A percentile compares a stretch with the other conserved stretches of the same genome.
These are phyloP conservation scores for Leishmania major DNA, from an alignment of 208 protist species.

Conservation along the genomic window DNA sequence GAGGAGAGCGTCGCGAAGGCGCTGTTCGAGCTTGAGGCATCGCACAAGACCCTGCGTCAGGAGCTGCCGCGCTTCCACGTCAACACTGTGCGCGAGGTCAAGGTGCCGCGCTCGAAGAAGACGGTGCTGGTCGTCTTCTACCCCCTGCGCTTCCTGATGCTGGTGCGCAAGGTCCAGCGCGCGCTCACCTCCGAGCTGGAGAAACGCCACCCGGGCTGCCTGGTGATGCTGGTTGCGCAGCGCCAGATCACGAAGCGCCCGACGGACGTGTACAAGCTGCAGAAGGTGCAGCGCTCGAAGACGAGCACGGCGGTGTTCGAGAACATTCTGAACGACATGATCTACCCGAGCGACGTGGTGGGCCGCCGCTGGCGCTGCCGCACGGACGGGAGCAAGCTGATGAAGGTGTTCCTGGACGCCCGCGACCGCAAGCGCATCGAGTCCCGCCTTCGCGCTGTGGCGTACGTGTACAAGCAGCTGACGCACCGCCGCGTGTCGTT, in stretches of 20 bases:
- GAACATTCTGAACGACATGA: conserved; percentile 97
- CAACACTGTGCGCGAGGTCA: conserved; percentile 92
- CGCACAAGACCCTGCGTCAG: conserved; percentile 91
- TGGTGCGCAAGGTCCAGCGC: conserved; percentile 96
- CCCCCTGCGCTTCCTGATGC: conserved; percentile 96
- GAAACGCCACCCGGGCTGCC: conserved; percentile 98
- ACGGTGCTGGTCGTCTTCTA: conserved; percentile 97
- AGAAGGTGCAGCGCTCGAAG: conserved; percentile 93
- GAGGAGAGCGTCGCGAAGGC: conserved; percentile 94
- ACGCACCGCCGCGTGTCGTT: conserved; percentile 98
- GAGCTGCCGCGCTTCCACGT: conserved; percentile 96
- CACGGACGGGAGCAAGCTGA: conserved; percentile 95
- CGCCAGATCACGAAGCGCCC: conserved; percentile 95
- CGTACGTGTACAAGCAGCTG: conserved; percentile 97
- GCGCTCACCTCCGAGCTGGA: conserved; percentile 97
- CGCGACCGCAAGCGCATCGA: conserved; percentile 88
- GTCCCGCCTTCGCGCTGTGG: conserved; percentile 96
- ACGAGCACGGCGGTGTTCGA: conserved; percentile 98
- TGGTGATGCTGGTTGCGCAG: conserved; percentile 95
- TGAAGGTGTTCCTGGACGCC: conserved; percentile 95
- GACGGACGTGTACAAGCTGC: conserved; percentile 85
- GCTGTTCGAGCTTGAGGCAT: conserved; percentile 95
- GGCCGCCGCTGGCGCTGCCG: conserved; percentile 96
- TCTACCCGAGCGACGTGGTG: conserved; percentile 98
- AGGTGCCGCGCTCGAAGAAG: conserved; percentile 67